Conservation (phyloP, 2,329 filamentous ascomycete genomes). For the Beauveria scarabaeidicola region DNA sequence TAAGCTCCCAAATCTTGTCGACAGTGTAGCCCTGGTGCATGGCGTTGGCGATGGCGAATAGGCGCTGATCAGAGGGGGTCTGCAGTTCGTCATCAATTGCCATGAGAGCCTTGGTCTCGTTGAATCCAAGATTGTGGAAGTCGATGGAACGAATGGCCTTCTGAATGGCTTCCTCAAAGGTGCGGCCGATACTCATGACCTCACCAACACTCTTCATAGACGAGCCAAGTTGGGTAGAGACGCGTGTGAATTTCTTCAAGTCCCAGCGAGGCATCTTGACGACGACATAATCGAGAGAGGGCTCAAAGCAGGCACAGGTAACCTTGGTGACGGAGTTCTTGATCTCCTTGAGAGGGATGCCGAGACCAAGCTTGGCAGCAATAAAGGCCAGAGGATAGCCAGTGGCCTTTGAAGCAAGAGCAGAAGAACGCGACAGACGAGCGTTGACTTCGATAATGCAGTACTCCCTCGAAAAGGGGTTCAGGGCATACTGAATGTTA, state of each 20-base stretch:
- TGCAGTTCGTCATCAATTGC: conserved; percentile 93
- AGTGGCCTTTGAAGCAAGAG: conserved; percentile 91
- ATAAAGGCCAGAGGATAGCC: conserved; percentile 95
- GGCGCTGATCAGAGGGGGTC: conserved; percentile 91
- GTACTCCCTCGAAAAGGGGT: conserved; percentile 91
- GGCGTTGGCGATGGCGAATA: conserved; percentile 96
- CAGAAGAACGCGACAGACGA: conserved; percentile 88
- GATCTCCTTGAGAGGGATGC: conserved; percentile 93
- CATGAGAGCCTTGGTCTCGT: conserved; percentile 85
- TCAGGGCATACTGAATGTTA: conserved; percentile 97
- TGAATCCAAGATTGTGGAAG: conserved; percentile 91
- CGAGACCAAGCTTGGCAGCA: conserved; percentile 89
- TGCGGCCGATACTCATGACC: conserved; percentile 95
- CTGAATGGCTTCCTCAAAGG: conserved; percentile 96
- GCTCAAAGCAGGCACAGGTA: conserved; percentile 96
- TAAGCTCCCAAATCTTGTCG: conserved; percentile 96
- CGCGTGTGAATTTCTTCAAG: conserved; percentile 95
- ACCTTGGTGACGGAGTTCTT: conserved; percentile 92
- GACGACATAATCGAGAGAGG: conserved; percentile 93
- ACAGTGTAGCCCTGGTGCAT: conserved; percentile 92
- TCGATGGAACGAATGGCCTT: conserved; percentile 96
- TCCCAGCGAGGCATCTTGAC: conserved; percentile 99
- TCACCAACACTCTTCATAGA: conserved; percentile 99
- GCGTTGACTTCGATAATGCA: conserved; percentile 99
- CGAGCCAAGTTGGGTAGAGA: conserved; percentile 90